Base-by-base conservation (phyloP, 2,329 filamentous ascomycete genomes). In the Ustilaginoidea virens region DNA sequence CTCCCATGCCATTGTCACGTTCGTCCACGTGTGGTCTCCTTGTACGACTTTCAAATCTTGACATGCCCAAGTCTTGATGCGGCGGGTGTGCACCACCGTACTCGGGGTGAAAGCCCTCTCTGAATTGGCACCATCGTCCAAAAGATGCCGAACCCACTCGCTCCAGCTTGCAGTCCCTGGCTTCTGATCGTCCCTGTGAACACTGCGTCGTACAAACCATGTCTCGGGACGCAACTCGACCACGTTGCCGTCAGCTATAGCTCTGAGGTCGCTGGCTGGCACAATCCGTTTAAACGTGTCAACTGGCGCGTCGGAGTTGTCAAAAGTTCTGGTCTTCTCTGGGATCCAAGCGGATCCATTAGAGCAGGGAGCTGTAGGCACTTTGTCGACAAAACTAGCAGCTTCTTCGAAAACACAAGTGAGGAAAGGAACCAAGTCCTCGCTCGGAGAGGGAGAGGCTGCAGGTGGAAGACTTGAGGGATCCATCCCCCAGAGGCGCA, bases 151-250 rank as follows among this genome's bases (percentile, higher is more conserved):
- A 21, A 63, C 57, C 46, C 82, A 79, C 48, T 83, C 77, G 0
- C 53, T 55, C 66, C 73, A 80, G 25, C 45, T 56, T 7, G 74
- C 76, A 1, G 72, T 72, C 7, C 68, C 63, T 15, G 42, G 42
- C 22, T 50, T 52, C 12, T 56, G 51, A 5, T 48, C 52, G 41
- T 76, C 62, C 33, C 55, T 54, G 45, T 83, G 78, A 23, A 66
- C 51, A 45, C 71, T 78, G 25, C 62, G 62, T 32, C 79, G 63
- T 23, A 68, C 68, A 30, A 64, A 65, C 78, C 78, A 83, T 12
- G 58, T 63, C 49, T 79, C 74, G 2, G 45, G 29, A 15, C 37
- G 39, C 12, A 43, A 18, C 20, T 39, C 41, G 5, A 28, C 21
- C 6, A 34, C 36, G 29, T 47, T 47, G 34, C 46, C 42, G 20